These are phyloP conservation scores for Thecamonas trahens DNA, from an alignment of 78 protist species.

Conservation along the genomic window DNA sequence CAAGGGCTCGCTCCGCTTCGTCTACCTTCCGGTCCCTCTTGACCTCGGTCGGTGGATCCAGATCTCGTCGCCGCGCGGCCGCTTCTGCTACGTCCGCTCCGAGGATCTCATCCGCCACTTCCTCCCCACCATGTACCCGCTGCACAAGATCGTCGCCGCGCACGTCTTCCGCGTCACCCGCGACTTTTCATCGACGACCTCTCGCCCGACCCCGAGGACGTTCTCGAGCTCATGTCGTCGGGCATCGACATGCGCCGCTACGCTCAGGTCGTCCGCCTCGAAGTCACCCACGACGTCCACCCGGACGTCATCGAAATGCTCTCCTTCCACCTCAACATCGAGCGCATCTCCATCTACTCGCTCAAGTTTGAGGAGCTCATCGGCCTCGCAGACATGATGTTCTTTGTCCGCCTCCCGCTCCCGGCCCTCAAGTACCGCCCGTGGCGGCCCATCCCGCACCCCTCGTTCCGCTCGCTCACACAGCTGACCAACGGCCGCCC, in stretches of 20 bases:
- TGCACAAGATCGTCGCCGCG: conserved; percentile 17
- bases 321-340: conserved; percentile 19
- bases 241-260: conserved; percentile 34
- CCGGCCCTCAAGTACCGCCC: conserved; percentile 40
- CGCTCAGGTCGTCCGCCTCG: conserved; percentile 44
- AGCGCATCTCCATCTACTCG: conserved; percentile 18
- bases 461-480: too few species aligned
- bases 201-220: conserved; percentile 40
- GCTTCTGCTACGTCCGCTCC: conserved; percentile 22
- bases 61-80: conserved; percentile 29
- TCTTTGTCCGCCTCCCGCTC: conserved; percentile 22
- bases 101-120: conserved; percentile 37
- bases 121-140: conserved; percentile 33
- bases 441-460: conserved; percentile 45
- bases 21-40: conserved; percentile 27
- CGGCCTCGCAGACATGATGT: conserved; percentile 35
- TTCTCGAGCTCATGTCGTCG: conserved; percentile 32
- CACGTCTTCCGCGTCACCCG: conserved; percentile 36
- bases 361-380: conserved; percentile 37
- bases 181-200: conserved; percentile 23
- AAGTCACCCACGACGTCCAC: conserved; percentile 22
- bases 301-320: conserved; percentile 34
- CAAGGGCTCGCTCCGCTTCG: conserved; percentile 24
- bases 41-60: conserved; percentile 37
- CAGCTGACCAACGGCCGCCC: too few species aligned